phyloP scores from a whole-genome alignment of 2,329 filamentous ascomycete species.

The Endothia cerciana region DNA sequence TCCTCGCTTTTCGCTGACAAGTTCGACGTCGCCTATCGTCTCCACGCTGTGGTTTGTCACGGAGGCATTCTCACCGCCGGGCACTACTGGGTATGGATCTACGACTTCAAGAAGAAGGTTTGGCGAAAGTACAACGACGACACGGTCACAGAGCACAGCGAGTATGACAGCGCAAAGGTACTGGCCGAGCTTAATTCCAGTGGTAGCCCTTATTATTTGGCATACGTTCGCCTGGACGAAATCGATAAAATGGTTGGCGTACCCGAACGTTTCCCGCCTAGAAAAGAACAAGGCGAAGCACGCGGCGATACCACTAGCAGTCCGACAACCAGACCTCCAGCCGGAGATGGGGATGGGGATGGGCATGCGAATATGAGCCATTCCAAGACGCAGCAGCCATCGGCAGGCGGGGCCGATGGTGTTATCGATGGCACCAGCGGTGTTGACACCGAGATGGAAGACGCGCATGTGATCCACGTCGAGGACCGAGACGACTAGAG shows the following conservation, averaged over 20 bases:
- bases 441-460: conserved; percentile 2
- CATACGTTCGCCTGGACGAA: conserved; percentile 39
- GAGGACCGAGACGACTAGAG: conserved; percentile 18
- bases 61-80: conserved; percentile 73
- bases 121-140: conserved; percentile 98
- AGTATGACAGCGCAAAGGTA: conserved; percentile 63
- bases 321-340: neutral
- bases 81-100: conserved; percentile 97
- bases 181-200: conserved; percentile 67
- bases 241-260: conserved; percentile 36
- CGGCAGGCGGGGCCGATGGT: neutral
- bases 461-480: conserved; percentile 12
- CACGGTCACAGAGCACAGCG: conserved; percentile 68
- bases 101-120: conserved; percentile 77
- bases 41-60: conserved; percentile 94
- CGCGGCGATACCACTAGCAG: neutral
- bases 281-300: neutral
- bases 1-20: conserved; percentile 64
- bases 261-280: conserved; percentile 25
- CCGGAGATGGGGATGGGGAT: neutral
- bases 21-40: conserved; percentile 71
- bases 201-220: conserved; percentile 66
- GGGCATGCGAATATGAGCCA: neutral
- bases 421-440: neutral
- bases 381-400: neutral